These are phyloP conservation scores for Symbiodinium natans DNA, from an alignment of 73 alveolate genomes.

Conservation along the genomic window DNA sequence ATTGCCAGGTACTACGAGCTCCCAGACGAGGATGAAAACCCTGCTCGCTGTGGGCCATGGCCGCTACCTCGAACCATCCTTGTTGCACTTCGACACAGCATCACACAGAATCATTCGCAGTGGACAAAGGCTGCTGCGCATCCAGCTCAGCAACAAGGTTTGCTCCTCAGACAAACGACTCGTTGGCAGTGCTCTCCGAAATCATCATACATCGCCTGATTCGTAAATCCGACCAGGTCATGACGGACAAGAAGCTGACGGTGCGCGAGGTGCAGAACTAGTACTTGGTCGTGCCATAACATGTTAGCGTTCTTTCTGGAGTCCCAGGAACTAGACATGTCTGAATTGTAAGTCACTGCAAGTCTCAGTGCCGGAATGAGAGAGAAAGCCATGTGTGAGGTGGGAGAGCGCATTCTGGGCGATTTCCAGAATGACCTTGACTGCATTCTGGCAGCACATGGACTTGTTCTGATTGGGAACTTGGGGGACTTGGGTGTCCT, in stretches of 20 bases:
- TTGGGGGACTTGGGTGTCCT: not conserved
- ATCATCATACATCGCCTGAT: not conserved
- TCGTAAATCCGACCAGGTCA: slow-evolving; percentile 34
- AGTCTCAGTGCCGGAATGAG: too few relatives aligned
- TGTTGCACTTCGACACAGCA: not conserved
- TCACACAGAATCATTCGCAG: not conserved
- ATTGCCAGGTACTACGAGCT: slow-evolving; percentile 95
- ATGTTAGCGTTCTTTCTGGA: too few relatives aligned
- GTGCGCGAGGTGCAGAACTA: slow-evolving; percentile 94
- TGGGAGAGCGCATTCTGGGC: slow-evolving; percentile 96
- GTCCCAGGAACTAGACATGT: too few relatives aligned
- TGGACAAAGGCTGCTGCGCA: slow-evolving; percentile 40
- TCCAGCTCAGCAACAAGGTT: slow-evolving; percentile 89
- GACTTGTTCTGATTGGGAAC: not conserved
- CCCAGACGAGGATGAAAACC: slow-evolving; percentile 95
- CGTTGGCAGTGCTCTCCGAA: not conserved
- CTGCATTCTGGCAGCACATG: not conserved
- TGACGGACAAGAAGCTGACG: slow-evolving; percentile 88
- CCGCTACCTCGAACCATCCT: not conserved
- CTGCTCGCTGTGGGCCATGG: slow-evolving; percentile 87
- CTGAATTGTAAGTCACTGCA: too few relatives aligned
- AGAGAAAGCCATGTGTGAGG: too few relatives aligned
- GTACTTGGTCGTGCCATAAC: too few relatives aligned
- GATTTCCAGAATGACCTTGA: slow-evolving; percentile 95
- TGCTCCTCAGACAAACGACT: not conserved